These are phyloP conservation scores for Xylaria sp. DNA, from an alignment of 2,329 filamentous ascomycete species.

Conservation along the genomic window DNA sequence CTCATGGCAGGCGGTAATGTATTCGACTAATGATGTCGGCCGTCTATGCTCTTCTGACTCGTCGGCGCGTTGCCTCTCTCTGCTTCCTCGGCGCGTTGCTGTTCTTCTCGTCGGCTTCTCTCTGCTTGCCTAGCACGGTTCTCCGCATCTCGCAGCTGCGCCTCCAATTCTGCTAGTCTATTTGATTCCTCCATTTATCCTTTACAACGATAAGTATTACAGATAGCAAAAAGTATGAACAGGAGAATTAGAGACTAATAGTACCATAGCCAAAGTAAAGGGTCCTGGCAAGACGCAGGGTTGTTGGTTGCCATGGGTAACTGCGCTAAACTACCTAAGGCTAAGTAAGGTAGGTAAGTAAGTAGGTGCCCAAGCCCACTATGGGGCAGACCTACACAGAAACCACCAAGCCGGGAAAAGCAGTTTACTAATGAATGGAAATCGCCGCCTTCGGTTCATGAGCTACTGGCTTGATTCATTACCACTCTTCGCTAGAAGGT, in stretches of 20 bases:
- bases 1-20: slow-evolving; percentile 48
- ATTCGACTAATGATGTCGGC: slow-evolving; percentile 48
- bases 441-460: too few relatives aligned
- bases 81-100: not conserved
- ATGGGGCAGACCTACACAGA: too few relatives aligned
- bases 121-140: slow-evolving; percentile 15
- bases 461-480: too few relatives aligned
- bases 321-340: not conserved
- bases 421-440: too few relatives aligned
- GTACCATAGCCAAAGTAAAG: not conserved
- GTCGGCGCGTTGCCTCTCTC: not conserved
- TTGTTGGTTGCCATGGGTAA: slow-evolving; percentile 1
- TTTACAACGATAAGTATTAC: slow-evolving; percentile 3
- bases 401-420: too few relatives aligned
- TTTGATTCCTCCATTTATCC: slow-evolving; percentile 19
- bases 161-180: slow-evolving; percentile 19
- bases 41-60: slow-evolving; percentile 28
- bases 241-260: not conserved
- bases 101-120: not conserved
- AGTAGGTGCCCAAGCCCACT: too few relatives aligned
- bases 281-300: not conserved
- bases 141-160: slow-evolving; percentile 11
- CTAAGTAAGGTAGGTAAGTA: too few relatives aligned
- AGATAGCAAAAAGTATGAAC: not conserved
- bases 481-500: too few relatives aligned